phyloP scores from a whole-genome alignment of 1,284 basidiomycete species.

The Marasmius tenuissimus region DNA sequence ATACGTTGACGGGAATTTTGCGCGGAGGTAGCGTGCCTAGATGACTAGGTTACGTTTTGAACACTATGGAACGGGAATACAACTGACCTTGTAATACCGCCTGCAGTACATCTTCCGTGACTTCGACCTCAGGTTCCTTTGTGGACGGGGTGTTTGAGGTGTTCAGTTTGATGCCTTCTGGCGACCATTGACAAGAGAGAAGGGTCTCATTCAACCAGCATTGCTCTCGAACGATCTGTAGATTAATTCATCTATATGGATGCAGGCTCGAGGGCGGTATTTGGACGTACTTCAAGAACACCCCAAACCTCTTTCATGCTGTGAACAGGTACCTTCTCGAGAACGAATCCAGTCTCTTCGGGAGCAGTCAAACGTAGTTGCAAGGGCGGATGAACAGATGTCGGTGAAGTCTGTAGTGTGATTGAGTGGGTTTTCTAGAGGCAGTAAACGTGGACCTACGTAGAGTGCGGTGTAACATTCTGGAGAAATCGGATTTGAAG shows the following conservation, averaged over 20 bases:
- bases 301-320: slow-evolving; percentile 71
- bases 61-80: not conserved
- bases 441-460: slow-evolving; percentile 27
- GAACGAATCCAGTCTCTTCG: slow-evolving; percentile 69
- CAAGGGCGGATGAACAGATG: slow-evolving; percentile 63
- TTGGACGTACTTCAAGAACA: slow-evolving; percentile 57
- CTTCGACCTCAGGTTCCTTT: slow-evolving; percentile 26
- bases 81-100: slow-evolving; percentile 54
- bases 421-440: not conserved
- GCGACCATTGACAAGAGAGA: slow-evolving; percentile 54
- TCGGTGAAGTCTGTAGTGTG: slow-evolving; percentile 55
- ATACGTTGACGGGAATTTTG: slow-evolving; percentile 63
- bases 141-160: slow-evolving; percentile 25
- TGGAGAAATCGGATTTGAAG: slow-evolving; percentile 39
- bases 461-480: slow-evolving; percentile 52
- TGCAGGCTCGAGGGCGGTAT: not conserved
- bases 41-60: not conserved
- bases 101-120: slow-evolving; percentile 53
- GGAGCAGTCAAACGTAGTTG: slow-evolving; percentile 62
- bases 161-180: slow-evolving; percentile 42
- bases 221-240: slow-evolving; percentile 72
- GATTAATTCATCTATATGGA: not conserved
- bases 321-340: slow-evolving; percentile 67
- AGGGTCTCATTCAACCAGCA: slow-evolving; percentile 76
- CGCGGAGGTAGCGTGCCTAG: slow-evolving; percentile 50